Conservation (phyloP, 768 basidiomycete species). For the Pleurotus eryngii region DNA sequence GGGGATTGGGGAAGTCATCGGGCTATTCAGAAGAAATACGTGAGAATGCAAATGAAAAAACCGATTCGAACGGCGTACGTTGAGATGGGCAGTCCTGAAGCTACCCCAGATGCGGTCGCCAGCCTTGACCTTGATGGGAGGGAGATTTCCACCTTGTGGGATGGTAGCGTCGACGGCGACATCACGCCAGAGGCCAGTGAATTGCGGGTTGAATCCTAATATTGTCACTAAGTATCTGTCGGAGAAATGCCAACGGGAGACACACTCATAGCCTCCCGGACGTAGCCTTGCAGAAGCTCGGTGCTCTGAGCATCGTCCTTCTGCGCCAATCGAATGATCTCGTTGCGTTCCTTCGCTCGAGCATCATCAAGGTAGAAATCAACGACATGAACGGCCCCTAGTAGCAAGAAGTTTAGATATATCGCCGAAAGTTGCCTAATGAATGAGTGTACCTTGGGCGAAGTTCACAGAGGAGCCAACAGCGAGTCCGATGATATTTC, state of each 20-base stretch:
- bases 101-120: constrained; percentile 39
- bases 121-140: constrained; percentile 31
- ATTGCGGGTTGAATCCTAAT: constrained; percentile 35
- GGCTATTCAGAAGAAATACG: constrained; percentile 24
- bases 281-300: constrained; percentile 43
- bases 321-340: constrained; percentile 33
- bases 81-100: constrained; percentile 41
- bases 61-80: constrained; percentile 22
- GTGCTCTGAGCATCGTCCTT: constrained; percentile 27
- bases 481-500: constrained; percentile 43
- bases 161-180: constrained; percentile 30
- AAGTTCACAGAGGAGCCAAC: constrained; percentile 45
- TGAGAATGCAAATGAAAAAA: background rate
- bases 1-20: constrained; percentile 39
- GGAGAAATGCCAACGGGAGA: constrained; percentile 8
- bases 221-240: too few relatives aligned
- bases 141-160: constrained; percentile 30
- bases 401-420: background rate
- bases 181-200: constrained; percentile 37
- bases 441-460: constrained; percentile 32
- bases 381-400: constrained; percentile 44
- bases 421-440: background rate
- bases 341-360: constrained; percentile 32
- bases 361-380: constrained; percentile 50
- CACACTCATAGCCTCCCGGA: constrained; percentile 49